These are phyloP conservation scores for Hygrophila difformis DNA, from an alignment of 257 asterid species.

Conservation along the genomic window DNA sequence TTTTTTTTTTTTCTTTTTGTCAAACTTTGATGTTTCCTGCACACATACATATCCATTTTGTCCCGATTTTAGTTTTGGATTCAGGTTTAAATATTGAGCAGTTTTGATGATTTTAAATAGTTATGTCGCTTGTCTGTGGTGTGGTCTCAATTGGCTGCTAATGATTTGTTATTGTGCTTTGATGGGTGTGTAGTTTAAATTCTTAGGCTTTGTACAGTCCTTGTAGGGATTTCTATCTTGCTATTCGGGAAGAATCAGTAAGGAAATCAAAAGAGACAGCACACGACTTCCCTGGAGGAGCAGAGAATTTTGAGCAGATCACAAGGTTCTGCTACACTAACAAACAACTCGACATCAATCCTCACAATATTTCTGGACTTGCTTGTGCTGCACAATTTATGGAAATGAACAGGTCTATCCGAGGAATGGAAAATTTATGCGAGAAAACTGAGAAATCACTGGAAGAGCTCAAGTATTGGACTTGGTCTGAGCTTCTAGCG, in stretches of 20 bases:
- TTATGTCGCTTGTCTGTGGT: too few relatives aligned
- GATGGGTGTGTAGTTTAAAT: background rate
- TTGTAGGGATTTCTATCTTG: constrained; percentile 53
- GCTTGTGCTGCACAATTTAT: constrained; percentile 48
- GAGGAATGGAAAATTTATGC: constrained; percentile 30
- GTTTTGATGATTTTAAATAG: too few relatives aligned
- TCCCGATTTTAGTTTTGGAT: too few relatives aligned
- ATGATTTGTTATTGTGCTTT: too few relatives aligned
- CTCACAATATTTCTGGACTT: constrained; percentile 41
- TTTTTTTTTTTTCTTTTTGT: too few relatives aligned
- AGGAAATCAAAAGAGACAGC: constrained; percentile 35
- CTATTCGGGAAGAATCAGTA: constrained; percentile 47
- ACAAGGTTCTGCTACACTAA: constrained; percentile 63
- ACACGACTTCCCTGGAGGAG: constrained; percentile 82
- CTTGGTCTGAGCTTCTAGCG: constrained; percentile 65
- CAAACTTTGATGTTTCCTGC: too few relatives aligned
- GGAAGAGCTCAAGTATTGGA: constrained; percentile 51
- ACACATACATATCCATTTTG: too few relatives aligned
- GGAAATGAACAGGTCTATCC: constrained; percentile 52
- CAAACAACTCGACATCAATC: constrained; percentile 38
- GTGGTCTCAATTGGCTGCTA: too few relatives aligned
- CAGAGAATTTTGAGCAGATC: constrained; percentile 63
- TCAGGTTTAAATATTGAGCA: too few relatives aligned
- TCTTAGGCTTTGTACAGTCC: constrained; percentile 4
- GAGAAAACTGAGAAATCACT: constrained; percentile 46